Evolutionary conservation across 139 green algal species (phyloP).

Genomic region (Chlorokybus atmophyticus): DNA sequence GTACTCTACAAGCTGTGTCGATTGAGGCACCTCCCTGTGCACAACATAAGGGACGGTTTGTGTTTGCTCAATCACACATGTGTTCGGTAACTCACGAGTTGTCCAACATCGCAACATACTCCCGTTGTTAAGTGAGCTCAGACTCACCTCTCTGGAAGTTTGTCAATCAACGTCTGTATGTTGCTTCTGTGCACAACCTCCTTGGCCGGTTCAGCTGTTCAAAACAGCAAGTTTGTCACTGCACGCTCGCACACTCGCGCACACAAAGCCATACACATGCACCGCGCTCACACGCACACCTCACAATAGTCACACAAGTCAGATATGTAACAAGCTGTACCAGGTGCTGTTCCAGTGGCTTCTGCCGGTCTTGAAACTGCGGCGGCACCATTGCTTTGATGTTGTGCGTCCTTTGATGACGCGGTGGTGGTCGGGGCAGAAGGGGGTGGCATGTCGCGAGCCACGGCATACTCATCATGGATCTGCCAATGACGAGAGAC

Average conservation of each 20-base stretch:
- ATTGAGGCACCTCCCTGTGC: not conserved
- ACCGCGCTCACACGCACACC: not conserved
- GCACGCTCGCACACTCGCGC: too few relatives aligned
- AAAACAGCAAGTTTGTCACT: too few relatives aligned
- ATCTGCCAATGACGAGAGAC: slow-evolving; percentile 11
- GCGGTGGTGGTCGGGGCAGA: not conserved
- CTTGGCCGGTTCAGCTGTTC: too few relatives aligned
- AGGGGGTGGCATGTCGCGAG: not conserved
- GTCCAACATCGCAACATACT: too few relatives aligned
- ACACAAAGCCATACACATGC: not conserved
- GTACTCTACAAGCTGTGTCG: not conserved
- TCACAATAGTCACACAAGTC: not conserved
- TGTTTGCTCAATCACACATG: too few relatives aligned
- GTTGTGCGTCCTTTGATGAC: not conserved
- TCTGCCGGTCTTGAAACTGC: not conserved
- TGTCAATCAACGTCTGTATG: too few relatives aligned
- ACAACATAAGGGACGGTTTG: not conserved
- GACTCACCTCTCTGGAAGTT: too few relatives aligned
- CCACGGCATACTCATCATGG: slow-evolving; percentile 8
- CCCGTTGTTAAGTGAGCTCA: too few relatives aligned
- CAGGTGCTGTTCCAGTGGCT: not conserved
- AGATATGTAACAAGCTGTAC: not conserved
- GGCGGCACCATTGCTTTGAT: not conserved
- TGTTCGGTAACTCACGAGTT: too few relatives aligned
- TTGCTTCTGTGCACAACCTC: too few relatives aligned